Evolutionary conservation across 75 land plant species (phyloP), one percentile per base, ranked within the genome.

Genomic region (Gnetum montanum): DNA sequence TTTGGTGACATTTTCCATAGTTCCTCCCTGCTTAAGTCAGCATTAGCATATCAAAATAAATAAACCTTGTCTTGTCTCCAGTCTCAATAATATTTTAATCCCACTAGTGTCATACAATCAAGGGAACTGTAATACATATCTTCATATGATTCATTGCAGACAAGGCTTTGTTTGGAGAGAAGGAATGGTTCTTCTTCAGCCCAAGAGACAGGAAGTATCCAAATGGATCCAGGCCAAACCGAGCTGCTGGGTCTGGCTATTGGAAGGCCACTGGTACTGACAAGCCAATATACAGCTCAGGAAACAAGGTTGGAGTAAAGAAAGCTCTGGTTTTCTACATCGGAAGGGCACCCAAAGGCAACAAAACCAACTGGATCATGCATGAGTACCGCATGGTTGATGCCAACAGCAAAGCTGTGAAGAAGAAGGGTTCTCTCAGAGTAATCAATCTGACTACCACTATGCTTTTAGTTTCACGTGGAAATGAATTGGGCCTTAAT

Each of bases 301-400:
- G 56, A 40, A 16, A 37, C 34, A 10, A 8, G 44, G 41, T 74
- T 22, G 72, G 77, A 0, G 59, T 69, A 44, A 74, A 63, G 63
- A 74, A 69, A 49, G 61, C 73, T 10, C 57, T 74, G 27, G 73
- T 74, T 31, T 74, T 74, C 62, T 74, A 74, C 68, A 60, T 62
- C 34, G 77, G 72, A 22, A 58, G 61, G 29, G 61, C 73, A 1
- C 72, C 67, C 63, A 74, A 69, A 31, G 77, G 67, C 15, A 36
- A 53, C 46, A 74, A 64, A 49, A 74, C 77, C 29, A 54, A 74
- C 46, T 74, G 73, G 77, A 69, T 74, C 19, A 63, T 74, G 77
- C 73, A 69, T 43, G 77, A 74, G 54, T 74, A 68, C 34, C 65
- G 77, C n/a, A n/a, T n/a, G n/a, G n/a, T n/a, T n/a, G n/a, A n/a